Conservation (phyloP, 2,329 filamentous ascomycete species). For the Pyricularia grisea region DNA sequence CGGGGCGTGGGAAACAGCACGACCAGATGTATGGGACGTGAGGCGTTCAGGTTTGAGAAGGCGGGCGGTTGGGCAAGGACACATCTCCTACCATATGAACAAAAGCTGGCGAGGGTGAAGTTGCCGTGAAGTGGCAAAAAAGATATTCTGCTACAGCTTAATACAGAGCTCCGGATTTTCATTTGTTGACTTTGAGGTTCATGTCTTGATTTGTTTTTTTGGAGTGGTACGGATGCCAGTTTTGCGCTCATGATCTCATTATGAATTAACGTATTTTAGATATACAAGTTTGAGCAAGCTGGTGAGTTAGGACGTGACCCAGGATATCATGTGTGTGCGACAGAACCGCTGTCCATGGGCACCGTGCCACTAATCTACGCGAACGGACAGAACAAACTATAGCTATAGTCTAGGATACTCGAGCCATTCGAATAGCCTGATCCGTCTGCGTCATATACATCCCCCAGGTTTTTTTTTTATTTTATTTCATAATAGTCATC, state of each 20-base stretch:
- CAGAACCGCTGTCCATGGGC: background rate
- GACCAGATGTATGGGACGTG: background rate
- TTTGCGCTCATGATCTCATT: background rate
- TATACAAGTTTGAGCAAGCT: background rate
- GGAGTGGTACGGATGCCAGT: background rate
- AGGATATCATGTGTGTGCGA: background rate
- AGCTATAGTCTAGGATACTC: background rate
- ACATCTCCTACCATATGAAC: background rate
- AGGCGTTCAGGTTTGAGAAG: background rate
- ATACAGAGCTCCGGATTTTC: background rate
- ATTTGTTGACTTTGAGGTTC: background rate
- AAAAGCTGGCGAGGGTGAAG: background rate
- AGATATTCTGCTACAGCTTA: background rate
- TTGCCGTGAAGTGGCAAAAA: background rate
- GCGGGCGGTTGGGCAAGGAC: background rate
- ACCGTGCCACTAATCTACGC: background rate
- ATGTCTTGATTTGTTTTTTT: background rate
- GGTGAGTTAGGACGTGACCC: background rate
- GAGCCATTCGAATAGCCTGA: background rate
- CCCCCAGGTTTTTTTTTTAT: background rate
- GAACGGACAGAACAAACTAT: background rate
- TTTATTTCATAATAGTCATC: no score
- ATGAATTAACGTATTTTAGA: background rate
- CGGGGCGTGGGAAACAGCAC: background rate
- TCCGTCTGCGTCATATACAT: background rate